These are phyloP conservation scores for Pseudogymnoascus verrucosus DNA, from an alignment of 2,329 filamentous ascomycete species.

Conservation along the genomic window DNA sequence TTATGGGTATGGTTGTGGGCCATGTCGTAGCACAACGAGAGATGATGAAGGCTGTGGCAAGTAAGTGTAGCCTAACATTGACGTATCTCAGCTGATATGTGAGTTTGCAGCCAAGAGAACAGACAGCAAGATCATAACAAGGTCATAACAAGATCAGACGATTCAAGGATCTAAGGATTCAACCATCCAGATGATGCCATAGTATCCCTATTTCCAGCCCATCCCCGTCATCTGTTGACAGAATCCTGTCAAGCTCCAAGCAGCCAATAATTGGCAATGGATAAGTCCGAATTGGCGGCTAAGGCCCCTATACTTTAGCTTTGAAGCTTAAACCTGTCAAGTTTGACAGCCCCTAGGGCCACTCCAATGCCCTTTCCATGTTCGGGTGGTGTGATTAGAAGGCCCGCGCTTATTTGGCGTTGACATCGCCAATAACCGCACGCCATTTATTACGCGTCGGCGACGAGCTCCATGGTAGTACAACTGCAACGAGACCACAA, in stretches of 20 bases:
- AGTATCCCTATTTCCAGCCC: background rate
- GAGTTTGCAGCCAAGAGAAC: background rate
- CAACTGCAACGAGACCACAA: slow-evolving; percentile 1
- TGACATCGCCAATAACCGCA: slow-evolving; percentile 3
- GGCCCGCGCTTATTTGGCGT: background rate
- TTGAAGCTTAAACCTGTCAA: background rate
- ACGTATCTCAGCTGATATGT: background rate
- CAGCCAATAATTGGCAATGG: background rate
- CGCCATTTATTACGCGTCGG: background rate
- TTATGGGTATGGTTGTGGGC: background rate
- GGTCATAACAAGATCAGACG: background rate
- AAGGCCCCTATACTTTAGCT: background rate
- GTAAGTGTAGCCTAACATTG: slow-evolving; percentile 1
- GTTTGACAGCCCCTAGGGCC: background rate
- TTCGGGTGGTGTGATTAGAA: background rate
- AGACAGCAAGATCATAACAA: background rate
- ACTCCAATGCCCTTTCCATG: background rate
- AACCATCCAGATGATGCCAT: background rate
- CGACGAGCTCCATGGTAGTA: background rate
- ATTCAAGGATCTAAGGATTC: background rate
- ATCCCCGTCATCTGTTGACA: background rate
- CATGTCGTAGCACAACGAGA: background rate
- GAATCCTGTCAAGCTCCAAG: background rate
- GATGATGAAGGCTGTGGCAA: background rate
- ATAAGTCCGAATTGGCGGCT: background rate